phyloP scores from a whole-genome alignment of 768 basidiomycete species.

The Tremella fuciformis region DNA sequence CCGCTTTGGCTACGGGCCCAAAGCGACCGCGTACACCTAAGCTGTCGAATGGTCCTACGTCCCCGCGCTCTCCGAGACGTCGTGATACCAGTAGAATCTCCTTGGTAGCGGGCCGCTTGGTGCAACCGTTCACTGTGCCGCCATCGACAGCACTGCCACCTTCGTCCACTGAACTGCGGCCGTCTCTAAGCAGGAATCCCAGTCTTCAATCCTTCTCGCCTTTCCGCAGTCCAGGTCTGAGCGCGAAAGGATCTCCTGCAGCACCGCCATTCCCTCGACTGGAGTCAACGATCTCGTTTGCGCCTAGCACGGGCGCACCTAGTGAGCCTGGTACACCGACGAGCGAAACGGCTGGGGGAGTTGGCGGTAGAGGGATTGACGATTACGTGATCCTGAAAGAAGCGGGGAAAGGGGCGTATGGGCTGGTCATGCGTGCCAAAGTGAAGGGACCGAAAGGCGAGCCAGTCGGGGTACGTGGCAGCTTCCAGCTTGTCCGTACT shows the following conservation, averaged over 20 bases:
- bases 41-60: constrained; percentile 19
- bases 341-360: constrained; percentile 50
- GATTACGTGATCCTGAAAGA: constrained; percentile 83
- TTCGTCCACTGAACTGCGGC: constrained; percentile 4
- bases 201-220: constrained; percentile 48
- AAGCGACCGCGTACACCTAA: constrained; percentile 3
- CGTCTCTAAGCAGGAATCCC: constrained; percentile 24
- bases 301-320: constrained; percentile 49
- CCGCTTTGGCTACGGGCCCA: not conserved
- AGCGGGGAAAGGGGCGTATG: constrained; percentile 92
- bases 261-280: constrained; percentile 30
- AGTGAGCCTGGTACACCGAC: constrained; percentile 48
- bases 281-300: constrained; percentile 44
- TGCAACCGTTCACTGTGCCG: constrained; percentile 48
- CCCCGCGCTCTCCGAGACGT: constrained; percentile 34
- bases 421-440: constrained; percentile 83
- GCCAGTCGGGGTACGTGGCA: constrained; percentile 67
- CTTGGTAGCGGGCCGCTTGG: constrained; percentile 45
- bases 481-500: constrained; percentile 26
- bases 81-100: constrained; percentile 42
- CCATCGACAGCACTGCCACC: constrained; percentile 45
- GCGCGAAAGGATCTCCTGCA: not conserved
- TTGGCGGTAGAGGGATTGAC: constrained; percentile 70
- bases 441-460: constrained; percentile 72
- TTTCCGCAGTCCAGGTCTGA: constrained; percentile 34